phyloP scores from a whole-genome alignment of 2,329 filamentous ascomycete species.

The Sporothrix phasma region DNA sequence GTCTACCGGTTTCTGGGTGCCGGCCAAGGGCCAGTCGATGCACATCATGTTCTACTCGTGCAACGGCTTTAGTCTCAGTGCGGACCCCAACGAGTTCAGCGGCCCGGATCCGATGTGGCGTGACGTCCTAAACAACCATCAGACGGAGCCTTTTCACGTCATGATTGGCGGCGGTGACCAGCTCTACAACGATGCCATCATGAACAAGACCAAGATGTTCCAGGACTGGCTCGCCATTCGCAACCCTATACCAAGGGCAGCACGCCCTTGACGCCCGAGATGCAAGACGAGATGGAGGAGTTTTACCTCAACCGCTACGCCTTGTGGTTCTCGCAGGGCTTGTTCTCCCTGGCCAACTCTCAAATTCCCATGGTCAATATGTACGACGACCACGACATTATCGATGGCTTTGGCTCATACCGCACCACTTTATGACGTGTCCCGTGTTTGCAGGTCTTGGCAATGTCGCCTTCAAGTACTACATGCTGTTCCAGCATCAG shows the following conservation, averaged over 20 bases:
- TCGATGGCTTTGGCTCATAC: slow-evolving; percentile 89
- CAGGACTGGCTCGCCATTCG: slow-evolving; percentile 74
- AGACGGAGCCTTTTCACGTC: slow-evolving; percentile 86
- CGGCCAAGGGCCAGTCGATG: slow-evolving; percentile 74
- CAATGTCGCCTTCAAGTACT: slow-evolving; percentile 93
- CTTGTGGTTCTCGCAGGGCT: slow-evolving; percentile 91
- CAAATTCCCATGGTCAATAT: slow-evolving; percentile 99
- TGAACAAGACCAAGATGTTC: slow-evolving; percentile 65
- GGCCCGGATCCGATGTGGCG: slow-evolving; percentile 96
- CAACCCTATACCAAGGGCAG: slow-evolving; percentile 71
- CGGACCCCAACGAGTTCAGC: slow-evolving; percentile 69
- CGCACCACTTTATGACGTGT: slow-evolving; percentile 81
- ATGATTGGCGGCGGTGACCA: slow-evolving; percentile 98
- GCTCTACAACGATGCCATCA: slow-evolving; percentile 85
- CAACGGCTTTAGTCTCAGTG: slow-evolving; percentile 83
- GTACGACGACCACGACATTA: slow-evolving; percentile 90
- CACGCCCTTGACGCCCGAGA: slow-evolving; percentile 64
- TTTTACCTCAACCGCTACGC: slow-evolving; percentile 86
- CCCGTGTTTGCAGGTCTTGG: slow-evolving; percentile 85
- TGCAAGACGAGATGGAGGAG: slow-evolving; percentile 78
- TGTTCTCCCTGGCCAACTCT: slow-evolving; percentile 84
- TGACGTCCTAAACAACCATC: slow-evolving; percentile 86
- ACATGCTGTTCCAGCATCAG: slow-evolving; percentile 97
- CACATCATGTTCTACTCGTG: slow-evolving; percentile 99
- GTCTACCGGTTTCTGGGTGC: slow-evolving; percentile 88